Evolutionary conservation across 495 filamentous ascomycete species (phyloP), one percentile per base, ranked within the genome.

Genomic region (Hypoxylon fragiforme): DNA sequence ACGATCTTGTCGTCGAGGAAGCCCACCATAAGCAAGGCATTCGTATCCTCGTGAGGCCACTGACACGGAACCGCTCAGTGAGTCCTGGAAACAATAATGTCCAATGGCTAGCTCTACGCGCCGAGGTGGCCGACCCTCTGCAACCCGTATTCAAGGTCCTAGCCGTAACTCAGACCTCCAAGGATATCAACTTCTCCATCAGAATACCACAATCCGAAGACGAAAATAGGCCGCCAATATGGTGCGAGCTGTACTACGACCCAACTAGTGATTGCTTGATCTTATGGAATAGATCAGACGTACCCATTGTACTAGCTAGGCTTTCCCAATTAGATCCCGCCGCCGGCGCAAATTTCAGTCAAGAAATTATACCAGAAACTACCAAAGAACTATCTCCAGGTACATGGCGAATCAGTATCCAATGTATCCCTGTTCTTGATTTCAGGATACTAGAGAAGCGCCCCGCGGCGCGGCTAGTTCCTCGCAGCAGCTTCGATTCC

Each of bases 171-270:
- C 76, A 79, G 57, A 79, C 76, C 2, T 62, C 66, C 5, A 66
- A 71, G 42, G 74, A 78, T 44, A 73, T 78, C 65, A 77, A 73
- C 31, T 79, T 75, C 54, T 74, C 76, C 3, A 72, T 79, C 50
- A 70, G 69, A 35, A 75, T 79, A 32, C 75, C 74, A 1, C 63
- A 68, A 65, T 68, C 64, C n/a, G 63, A 72, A 22, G 63, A 68
- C 21, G 68, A 63, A 19, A 59, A 43, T 14, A 63, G 70, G 21
- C 69, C 73, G 7, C 70, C 71, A 8, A 54, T 79, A 21, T 76
- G 71, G 70, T 77, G 73, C 62, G 73, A 76, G 50, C 67, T 79
- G 34, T 78, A 75, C 45, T 79, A 77, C 49, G 72, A 77, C 50
- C 76, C 76, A n/a, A 60, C 69, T 50, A 73, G 75, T 62, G 74